Evolutionary conservation across 2,329 filamentous ascomycete species (phyloP).

Genomic region (Tolypocladium tropicale): DNA sequence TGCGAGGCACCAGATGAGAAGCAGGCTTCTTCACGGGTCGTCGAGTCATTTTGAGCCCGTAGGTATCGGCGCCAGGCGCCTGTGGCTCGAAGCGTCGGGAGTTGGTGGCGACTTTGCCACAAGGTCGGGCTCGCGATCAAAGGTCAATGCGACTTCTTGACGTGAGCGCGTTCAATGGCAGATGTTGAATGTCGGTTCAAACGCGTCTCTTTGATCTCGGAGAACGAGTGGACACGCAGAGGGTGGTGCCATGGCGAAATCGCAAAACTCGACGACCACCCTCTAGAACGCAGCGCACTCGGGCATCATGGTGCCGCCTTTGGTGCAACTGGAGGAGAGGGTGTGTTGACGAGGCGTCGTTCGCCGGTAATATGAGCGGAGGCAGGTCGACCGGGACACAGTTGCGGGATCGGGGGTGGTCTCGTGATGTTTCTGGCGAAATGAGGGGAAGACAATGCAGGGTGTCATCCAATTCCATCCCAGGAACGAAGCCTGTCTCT

Average conservation of each 20-base stretch:
- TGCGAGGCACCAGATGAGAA: constrained; percentile 20
- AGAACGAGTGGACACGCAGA: constrained; percentile 31
- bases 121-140: not conserved
- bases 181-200: too few relatives aligned
- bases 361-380: not conserved
- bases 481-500: not conserved
- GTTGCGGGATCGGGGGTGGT: not conserved
- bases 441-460: not conserved
- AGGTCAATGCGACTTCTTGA: not conserved
- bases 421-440: not conserved
- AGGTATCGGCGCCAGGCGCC: not conserved
- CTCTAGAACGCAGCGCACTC: constrained; percentile 41
- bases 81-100: not conserved
- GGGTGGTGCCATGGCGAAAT: constrained; percentile 47
- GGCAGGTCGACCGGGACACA: not conserved
- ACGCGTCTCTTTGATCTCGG: not conserved
- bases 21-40: constrained; percentile 10
- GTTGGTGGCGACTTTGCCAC: not conserved
- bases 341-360: not conserved
- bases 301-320: constrained; percentile 13
- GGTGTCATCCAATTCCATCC: not conserved
- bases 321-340: not conserved
- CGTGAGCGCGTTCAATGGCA: not conserved
- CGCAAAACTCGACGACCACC: constrained; percentile 32
- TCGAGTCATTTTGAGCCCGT: constrained; percentile 9